These are phyloP conservation scores for Quillaja saponaria DNA, from an alignment of 306 rosid species.

Conservation along the genomic window DNA sequence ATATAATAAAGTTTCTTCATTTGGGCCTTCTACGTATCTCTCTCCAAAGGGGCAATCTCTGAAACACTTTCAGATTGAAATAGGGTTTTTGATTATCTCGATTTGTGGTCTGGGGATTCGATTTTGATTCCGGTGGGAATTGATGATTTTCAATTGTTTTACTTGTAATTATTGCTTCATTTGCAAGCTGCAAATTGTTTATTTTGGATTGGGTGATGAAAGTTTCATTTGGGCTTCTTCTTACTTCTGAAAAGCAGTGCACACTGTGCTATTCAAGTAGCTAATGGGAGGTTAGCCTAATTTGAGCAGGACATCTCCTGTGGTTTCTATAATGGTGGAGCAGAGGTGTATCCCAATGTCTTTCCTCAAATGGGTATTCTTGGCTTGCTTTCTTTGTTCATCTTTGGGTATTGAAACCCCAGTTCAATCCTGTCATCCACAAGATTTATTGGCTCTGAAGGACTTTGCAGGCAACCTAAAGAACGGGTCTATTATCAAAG, in stretches of 20 bases:
- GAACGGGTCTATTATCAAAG: slow-evolving; percentile 38
- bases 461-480: slow-evolving; percentile 62
- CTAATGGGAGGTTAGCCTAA: slow-evolving; percentile 42
- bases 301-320: slow-evolving; percentile 37
- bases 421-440: slow-evolving; percentile 46
- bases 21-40: slow-evolving; percentile 35
- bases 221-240: slow-evolving; percentile 39
- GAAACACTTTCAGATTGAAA: slow-evolving; percentile 33
- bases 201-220: neutral
- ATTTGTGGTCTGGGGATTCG: slow-evolving; percentile 58
- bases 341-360: slow-evolving; percentile 37
- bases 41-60: slow-evolving; percentile 23
- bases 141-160: slow-evolving; percentile 36
- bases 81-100: slow-evolving; percentile 27
- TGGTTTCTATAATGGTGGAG: slow-evolving; percentile 46
- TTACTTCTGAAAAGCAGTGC: slow-evolving; percentile 30
- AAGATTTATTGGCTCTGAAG: slow-evolving; percentile 60
- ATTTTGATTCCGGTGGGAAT: slow-evolving; percentile 42
- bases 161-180: slow-evolving; percentile 40
- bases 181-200: slow-evolving; percentile 42
- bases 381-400: slow-evolving; percentile 48
- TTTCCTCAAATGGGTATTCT: slow-evolving; percentile 45
- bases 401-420: slow-evolving; percentile 40
- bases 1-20: slow-evolving; percentile 35
- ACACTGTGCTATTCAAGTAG: slow-evolving; percentile 11